Conservation (phyloP, 306 rosid genomes). For the Cucurbita maxima region DNA sequence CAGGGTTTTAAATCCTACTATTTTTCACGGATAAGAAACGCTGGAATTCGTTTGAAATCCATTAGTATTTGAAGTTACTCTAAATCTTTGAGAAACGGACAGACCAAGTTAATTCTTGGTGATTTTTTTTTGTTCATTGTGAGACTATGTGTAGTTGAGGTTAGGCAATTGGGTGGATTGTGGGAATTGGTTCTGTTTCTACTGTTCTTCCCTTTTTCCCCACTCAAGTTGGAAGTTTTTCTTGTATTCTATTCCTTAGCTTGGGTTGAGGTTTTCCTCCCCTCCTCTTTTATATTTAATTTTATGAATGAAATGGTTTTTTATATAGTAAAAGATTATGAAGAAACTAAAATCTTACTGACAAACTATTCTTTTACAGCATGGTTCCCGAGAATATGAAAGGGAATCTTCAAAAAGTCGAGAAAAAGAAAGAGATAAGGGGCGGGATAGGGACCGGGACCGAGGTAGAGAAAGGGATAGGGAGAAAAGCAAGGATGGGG, state of each 20-base stretch:
- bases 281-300: neutral
- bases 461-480: conserved; percentile 10
- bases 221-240: neutral
- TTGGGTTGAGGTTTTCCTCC: neutral
- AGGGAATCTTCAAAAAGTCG: conserved; percentile 78
- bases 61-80: neutral
- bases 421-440: conserved; percentile 79
- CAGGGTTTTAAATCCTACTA: neutral
- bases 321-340: neutral
- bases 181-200: neutral
- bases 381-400: conserved; percentile 64
- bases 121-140: neutral
- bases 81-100: neutral
- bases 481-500: conserved; percentile 21
- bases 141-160: neutral
- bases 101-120: neutral
- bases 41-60: neutral
- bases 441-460: conserved; percentile 34
- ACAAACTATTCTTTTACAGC: conserved; percentile 26
- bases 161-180: neutral
- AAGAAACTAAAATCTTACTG: neutral
- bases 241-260: neutral
- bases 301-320: neutral
- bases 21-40: neutral
- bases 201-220: neutral